These are phyloP conservation scores for Pulveroboletus frians DNA, from an alignment of 768 basidiomycete species.

Conservation along the genomic window DNA sequence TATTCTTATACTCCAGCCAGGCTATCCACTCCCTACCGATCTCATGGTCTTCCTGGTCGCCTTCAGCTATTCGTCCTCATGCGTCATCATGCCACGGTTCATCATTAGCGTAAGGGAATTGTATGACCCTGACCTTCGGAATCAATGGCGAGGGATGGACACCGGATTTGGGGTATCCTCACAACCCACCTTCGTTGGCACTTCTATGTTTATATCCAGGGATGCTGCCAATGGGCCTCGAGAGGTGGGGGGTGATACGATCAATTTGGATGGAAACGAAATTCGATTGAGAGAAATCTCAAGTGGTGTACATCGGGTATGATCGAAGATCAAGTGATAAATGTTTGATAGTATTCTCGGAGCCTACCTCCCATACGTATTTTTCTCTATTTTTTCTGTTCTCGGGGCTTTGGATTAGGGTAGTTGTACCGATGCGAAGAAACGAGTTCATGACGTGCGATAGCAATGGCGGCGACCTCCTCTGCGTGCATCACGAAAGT, in stretches of 20 bases:
- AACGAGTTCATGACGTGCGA: too few species aligned
- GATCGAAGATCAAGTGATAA: not conserved
- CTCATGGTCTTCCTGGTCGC: not conserved
- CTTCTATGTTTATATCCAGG: not conserved
- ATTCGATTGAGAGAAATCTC: not conserved
- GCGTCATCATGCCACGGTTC: constrained; percentile 12
- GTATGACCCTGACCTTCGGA: not conserved
- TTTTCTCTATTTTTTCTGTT: too few species aligned
- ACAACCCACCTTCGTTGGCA: not conserved
- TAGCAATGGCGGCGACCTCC: too few species aligned
- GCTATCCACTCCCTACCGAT: not conserved
- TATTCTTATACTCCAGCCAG: not conserved
- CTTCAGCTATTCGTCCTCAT: constrained; percentile 1
- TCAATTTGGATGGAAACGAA: not conserved
- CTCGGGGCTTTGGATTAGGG: too few species aligned
- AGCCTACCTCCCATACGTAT: too few species aligned
- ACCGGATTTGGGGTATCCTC: constrained; percentile 7
- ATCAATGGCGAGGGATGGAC: constrained; percentile 4
- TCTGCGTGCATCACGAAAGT: too few species aligned
- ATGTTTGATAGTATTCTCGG: too few species aligned
- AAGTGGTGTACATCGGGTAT: not conserved
- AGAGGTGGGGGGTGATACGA: not conserved
- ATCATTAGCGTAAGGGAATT: constrained; percentile 11
- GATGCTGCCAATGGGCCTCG: not conserved
- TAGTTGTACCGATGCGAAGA: too few species aligned